Evolutionary conservation across 192 early-diverging fungal species (phyloP).

Genomic region (Umbelopsis sp.): DNA sequence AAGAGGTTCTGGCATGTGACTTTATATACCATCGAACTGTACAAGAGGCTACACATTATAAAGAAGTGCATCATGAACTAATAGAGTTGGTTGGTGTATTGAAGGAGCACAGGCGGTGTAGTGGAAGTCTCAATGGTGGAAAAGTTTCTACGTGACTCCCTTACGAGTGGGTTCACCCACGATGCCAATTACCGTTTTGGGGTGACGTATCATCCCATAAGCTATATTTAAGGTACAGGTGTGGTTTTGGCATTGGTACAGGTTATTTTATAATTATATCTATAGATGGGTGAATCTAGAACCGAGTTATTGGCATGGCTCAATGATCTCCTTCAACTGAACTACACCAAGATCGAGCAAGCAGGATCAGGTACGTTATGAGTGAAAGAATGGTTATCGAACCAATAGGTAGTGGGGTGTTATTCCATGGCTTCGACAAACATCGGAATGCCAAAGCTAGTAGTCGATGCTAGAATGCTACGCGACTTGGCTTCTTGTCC

Average conservation of each 20-base stretch:
- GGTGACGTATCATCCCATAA: constrained; percentile 7
- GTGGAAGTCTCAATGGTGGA: too few relatives aligned
- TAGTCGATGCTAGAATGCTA: neutral
- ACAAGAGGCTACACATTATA: too few relatives aligned
- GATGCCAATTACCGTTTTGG: constrained; percentile 4
- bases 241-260: neutral
- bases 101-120: too few relatives aligned
- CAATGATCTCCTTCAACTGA: constrained; percentile 90
- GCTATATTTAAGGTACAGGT: neutral
- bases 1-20: too few relatives aligned
- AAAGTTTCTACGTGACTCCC: constrained; percentile 2
- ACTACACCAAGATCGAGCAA: constrained; percentile 94
- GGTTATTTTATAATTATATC: constrained; percentile 10
- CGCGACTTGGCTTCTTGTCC: neutral
- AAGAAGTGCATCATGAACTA: too few relatives aligned
- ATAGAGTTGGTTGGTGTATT: too few relatives aligned
- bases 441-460: neutral
- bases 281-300: constrained; percentile 83
- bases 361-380: constrained; percentile 80
- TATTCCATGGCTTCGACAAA: neutral
- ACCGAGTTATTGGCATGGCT: constrained; percentile 93
- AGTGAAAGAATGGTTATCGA: constrained; percentile 2
- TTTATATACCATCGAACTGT: too few relatives aligned
- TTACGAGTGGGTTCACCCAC: neutral
- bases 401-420: neutral